Evolutionary conservation across 805 yeast genomes (phyloP).

Genomic region (Teunomyces stri): DNA sequence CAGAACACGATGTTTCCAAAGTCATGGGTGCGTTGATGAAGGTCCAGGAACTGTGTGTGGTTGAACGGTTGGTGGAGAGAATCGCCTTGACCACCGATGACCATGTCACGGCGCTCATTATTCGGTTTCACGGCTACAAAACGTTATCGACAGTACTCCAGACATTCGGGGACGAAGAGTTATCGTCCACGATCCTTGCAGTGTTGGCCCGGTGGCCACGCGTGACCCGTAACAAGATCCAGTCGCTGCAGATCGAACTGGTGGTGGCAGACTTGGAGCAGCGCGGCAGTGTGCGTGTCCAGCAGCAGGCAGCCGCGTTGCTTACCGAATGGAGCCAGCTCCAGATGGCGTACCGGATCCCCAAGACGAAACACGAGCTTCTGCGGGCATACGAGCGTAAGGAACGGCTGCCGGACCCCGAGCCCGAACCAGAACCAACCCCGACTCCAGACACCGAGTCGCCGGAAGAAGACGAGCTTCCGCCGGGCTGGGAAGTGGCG

Average conservation of each 20-base stretch:
- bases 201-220: constrained; percentile 54
- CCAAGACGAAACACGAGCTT: constrained; percentile 44
- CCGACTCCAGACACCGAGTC: too few species aligned
- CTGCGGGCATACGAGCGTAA: constrained; percentile 15
- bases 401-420: constrained; percentile 15
- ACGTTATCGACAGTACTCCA: constrained; percentile 64
- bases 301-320: constrained; percentile 41
- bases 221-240: constrained; percentile 74
- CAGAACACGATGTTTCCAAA: constrained; percentile 62
- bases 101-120: constrained; percentile 54
- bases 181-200: constrained; percentile 50
- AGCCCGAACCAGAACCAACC: constrained; percentile 2
- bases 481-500: constrained; percentile 68
- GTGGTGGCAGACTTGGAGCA: constrained; percentile 47
- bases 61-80: constrained; percentile 65
- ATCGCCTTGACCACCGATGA: constrained; percentile 52
- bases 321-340: constrained; percentile 68
- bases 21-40: constrained; percentile 82
- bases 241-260: constrained; percentile 68
- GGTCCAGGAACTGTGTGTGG: constrained; percentile 63
- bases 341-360: constrained; percentile 83
- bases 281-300: constrained; percentile 24
- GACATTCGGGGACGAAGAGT: constrained; percentile 27
- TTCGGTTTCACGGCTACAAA: constrained; percentile 83
- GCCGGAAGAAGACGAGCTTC: constrained; percentile 26